phyloP scores from a whole-genome alignment of 2,329 filamentous ascomycete genomes.

The Pseudogymnoascus sp. region DNA sequence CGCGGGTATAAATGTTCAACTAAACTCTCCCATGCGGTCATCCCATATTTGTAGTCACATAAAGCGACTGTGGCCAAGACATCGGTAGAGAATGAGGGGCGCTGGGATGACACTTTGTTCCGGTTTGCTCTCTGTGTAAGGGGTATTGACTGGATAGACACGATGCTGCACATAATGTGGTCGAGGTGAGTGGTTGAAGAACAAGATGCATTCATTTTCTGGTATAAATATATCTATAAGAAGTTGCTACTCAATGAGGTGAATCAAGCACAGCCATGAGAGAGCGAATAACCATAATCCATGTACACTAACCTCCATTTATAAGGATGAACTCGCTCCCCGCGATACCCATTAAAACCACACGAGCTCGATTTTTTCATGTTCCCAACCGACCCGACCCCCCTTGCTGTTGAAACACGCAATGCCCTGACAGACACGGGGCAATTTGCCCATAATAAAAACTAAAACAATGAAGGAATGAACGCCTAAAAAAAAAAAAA shows the following conservation, averaged over 20 bases:
- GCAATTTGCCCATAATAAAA: background rate
- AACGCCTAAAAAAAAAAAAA: background rate
- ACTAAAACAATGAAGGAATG: conserved; percentile 3
- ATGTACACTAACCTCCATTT: background rate
- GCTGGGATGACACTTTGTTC: background rate
- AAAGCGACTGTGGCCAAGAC: background rate
- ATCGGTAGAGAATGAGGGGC: background rate
- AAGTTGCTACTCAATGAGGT: background rate
- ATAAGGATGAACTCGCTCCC: background rate
- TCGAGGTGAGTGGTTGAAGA: background rate
- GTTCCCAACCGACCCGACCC: background rate
- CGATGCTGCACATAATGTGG: background rate
- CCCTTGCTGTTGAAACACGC: background rate
- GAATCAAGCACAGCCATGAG: background rate
- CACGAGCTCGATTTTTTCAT: conserved; percentile 7
- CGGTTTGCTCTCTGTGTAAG: background rate
- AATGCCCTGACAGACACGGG: conserved; percentile 11
- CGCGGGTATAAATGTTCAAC: background rate
- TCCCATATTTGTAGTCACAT: background rate
- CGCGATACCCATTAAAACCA: conserved; percentile 6
- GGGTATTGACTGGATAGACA: background rate
- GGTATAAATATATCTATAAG: background rate
- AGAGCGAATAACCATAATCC: conserved; percentile 1
- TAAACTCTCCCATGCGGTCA: background rate
- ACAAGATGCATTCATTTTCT: background rate